Evolutionary conservation across 2,329 filamentous ascomycete species (phyloP).

Genomic region (Diaporthe nobilis): DNA sequence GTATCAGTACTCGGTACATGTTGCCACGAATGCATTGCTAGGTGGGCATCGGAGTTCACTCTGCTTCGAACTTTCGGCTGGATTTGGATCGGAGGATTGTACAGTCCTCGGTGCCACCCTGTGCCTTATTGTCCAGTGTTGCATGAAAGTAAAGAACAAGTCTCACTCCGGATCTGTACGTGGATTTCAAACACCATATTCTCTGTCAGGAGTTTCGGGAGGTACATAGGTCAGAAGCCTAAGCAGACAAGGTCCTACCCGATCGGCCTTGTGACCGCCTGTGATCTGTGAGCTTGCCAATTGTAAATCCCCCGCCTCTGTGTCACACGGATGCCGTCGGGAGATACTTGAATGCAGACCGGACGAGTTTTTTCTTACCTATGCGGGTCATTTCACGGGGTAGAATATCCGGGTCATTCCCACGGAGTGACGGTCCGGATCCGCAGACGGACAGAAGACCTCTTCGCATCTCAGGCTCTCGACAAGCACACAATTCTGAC

Average conservation of each 20-base stretch:
- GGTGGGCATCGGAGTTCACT: neutral
- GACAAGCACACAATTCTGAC: neutral
- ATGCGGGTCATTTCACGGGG: neutral
- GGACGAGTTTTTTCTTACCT: too few species aligned
- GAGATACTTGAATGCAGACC: too few species aligned
- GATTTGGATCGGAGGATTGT: neutral
- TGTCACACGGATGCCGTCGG: neutral
- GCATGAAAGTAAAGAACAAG: too few species aligned
- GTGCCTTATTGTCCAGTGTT: too few species aligned
- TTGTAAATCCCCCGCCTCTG: neutral
- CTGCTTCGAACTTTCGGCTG: neutral
- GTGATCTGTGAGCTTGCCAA: neutral
- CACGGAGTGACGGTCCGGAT: neutral
- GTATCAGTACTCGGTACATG: neutral
- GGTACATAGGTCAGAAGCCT: too few species aligned
- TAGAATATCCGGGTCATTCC: neutral
- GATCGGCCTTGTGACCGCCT: too few species aligned
- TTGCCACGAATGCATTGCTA: neutral
- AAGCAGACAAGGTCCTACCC: too few species aligned
- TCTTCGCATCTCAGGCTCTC: neutral
- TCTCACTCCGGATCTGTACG: too few species aligned
- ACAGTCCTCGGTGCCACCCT: too few species aligned
- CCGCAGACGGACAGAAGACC: neutral
- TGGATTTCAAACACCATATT: too few species aligned
- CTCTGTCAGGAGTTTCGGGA: too few species aligned